A percentile compares a stretch with the other conserved stretches of the same genome.
Evolutionary conservation across 2,329 filamentous ascomycete genomes (phyloP).

Genomic region (Sporothrix phasma): DNA sequence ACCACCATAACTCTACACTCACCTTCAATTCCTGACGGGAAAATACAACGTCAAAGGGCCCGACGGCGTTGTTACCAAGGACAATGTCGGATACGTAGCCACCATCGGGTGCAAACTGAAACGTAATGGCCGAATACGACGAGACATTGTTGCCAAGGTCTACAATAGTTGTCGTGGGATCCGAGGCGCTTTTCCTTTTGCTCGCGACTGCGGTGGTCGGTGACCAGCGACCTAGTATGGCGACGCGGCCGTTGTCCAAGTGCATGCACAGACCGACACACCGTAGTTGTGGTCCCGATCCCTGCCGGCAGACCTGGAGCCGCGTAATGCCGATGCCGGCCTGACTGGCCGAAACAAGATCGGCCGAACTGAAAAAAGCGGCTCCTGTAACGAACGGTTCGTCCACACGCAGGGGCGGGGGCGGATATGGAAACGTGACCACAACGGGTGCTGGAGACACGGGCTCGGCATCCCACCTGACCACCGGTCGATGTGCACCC

Average conservation of each 20-base stretch:
- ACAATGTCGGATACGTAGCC: constrained; percentile 10
- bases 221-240: constrained; percentile 10
- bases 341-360: background rate
- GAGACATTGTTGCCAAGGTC: background rate
- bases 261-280: constrained; percentile 10
- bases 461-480: background rate
- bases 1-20: background rate
- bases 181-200: background rate
- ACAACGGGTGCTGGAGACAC: background rate
- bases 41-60: constrained; percentile 1
- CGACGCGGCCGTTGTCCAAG: background rate
- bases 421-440: background rate
- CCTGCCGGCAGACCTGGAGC: constrained; percentile 5
- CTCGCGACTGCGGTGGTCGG: background rate
- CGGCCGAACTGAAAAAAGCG: constrained; percentile 4
- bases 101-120: constrained; percentile 1
- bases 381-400: background rate
- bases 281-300: background rate
- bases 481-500: background rate
- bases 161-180: background rate
- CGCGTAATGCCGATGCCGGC: background rate
- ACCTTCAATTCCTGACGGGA: background rate
- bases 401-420: background rate
- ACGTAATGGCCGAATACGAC: constrained; percentile 7
- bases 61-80: constrained; percentile 1